A percentile compares a stretch with the other conserved stretches of the same genome.
Conservation (phyloP, 495 filamentous ascomycete genomes). For the Clavariopsis aquatica region DNA sequence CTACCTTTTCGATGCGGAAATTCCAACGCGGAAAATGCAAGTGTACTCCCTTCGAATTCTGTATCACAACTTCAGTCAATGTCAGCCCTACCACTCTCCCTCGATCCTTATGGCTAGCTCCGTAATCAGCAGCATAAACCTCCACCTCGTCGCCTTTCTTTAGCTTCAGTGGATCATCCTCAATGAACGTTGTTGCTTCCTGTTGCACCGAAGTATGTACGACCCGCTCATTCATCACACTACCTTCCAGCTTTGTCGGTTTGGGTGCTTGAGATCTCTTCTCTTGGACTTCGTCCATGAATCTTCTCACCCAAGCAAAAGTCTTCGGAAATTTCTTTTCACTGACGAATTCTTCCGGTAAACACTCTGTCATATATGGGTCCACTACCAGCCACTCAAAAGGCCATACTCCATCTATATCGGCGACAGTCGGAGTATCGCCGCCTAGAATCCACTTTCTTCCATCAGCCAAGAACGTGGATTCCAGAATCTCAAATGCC, state of each 20-base stretch:
- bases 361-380: constrained; percentile 10
- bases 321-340: constrained; percentile 22
- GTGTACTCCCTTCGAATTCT: constrained; percentile 10
- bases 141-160: constrained; percentile 21
- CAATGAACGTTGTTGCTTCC: not conserved
- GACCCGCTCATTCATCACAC: not conserved
- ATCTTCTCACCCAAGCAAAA: constrained; percentile 24
- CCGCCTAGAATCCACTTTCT: constrained; percentile 27
- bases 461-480: constrained; percentile 26
- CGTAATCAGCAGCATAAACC: constrained; percentile 30
- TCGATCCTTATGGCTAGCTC: constrained; percentile 22
- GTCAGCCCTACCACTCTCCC: constrained; percentile 24
- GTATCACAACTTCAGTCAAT: constrained; percentile 16
- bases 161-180: constrained; percentile 22
- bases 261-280: constrained; percentile 4
- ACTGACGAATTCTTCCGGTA: constrained; percentile 10
- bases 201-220: not conserved
- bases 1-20: constrained; percentile 21
- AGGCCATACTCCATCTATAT: constrained; percentile 32
- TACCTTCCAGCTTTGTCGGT: constrained; percentile 15
- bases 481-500: constrained; percentile 27
- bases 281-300: constrained; percentile 10
- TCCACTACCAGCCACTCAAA: constrained; percentile 27
- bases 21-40: constrained; percentile 29
- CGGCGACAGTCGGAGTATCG: constrained; percentile 12